Evolutionary conservation across 2,329 filamentous ascomycete genomes (phyloP), one percentile per base, ranked within the genome.

Genomic region (Berkeleyomyces basicola): DNA sequence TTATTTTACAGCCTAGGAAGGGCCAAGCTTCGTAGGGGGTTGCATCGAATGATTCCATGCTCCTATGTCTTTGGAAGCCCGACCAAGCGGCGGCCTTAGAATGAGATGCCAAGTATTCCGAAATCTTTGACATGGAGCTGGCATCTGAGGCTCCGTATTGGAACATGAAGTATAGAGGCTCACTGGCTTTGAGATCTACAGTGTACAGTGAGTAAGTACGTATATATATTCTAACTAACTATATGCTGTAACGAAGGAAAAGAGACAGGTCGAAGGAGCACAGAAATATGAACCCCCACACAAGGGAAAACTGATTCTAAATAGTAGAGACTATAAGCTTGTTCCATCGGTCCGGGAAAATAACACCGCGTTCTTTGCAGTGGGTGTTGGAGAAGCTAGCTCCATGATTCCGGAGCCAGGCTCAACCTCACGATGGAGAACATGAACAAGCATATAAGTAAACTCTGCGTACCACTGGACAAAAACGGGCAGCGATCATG

Each of bases 351-450:
- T 53, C 49, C 49, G 49, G 33, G 9, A 53, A 53, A 36, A 53
- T 16, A 37, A 37, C 11, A 31, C 49, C 11, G 9, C 23, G 4
- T 53, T 53, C 7, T 37, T 14, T 53, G n/a, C 11, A 23, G 7
- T 53, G 23, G 49, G 14, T 53, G 49, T 59, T 59, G 58, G 58
- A 59, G 58, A 59, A 59, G 39, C 39, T 44, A 37, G 40, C 43
- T 59, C 58, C 58, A 46, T 59, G 58, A 59, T 59, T 59, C 58
- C 58, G 58, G 58, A 59, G 40, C 49, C 49, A 53, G 49, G 49
- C 49, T 53, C 23, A 53, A 16, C 49, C 36, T 53, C 49, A 53
- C 49, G 58, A 44, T 46, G 58, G 58, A 59, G 42, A 36, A 59
- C 46, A 51, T 51, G 46, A 7, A 23, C 11, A n/a, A 51, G n/a